Evolutionary conservation across 116 monocot species (phyloP), one percentile per base, ranked within the genome.

Genomic region (Cymodocea nodosa): DNA sequence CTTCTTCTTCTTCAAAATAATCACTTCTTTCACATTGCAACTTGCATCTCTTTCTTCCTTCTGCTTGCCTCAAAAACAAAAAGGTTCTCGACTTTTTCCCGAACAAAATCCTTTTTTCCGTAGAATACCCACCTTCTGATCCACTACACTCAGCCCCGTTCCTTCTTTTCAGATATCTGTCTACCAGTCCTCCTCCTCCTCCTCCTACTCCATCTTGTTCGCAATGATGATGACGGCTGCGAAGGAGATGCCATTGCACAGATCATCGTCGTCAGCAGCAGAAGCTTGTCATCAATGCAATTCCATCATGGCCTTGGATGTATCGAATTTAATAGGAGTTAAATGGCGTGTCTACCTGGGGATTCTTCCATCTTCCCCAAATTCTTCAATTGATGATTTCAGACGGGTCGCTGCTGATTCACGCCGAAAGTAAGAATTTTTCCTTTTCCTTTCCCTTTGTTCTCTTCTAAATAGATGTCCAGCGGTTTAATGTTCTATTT

Each of bases 391-490:
- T 51, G 90, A 95, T 8, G 81, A 87, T 48, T 79, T 85, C 69
- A 79, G 95, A 35, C 78, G 90, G 16, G 85, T 77, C 10, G 63
- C 90, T 22, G 95, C 95, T 4, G 85, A 95, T 83, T 85, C 79
- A 20, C 70, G 95, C 54, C 82, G 95, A 69, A 95, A 87, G 95
- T 90, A 49, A 73, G 69, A 12, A 0, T 37, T 64, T 51, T 63
- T 60, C 5, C 11, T 12, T 58, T 25, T 61, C 14, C 60, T 12
- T 58, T 25, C 55, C 14, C 60, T 17, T n/a, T 2, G 2, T n/a
- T n/a, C n/a, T 54, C 54, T 54, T 16, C 0, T 44, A 4, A 4
- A 10, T 44, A 44, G 44, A 44, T 44, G 44, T 44, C 4, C 20
- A 18, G 54, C 18, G 6, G 7, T 54, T 12, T 54, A 18, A 5